Percentiles rank a stretch among this genome's conserved stretches.
Conservation (phyloP, 352 stramenopile species). For the Globisporangium radiosum region DNA sequence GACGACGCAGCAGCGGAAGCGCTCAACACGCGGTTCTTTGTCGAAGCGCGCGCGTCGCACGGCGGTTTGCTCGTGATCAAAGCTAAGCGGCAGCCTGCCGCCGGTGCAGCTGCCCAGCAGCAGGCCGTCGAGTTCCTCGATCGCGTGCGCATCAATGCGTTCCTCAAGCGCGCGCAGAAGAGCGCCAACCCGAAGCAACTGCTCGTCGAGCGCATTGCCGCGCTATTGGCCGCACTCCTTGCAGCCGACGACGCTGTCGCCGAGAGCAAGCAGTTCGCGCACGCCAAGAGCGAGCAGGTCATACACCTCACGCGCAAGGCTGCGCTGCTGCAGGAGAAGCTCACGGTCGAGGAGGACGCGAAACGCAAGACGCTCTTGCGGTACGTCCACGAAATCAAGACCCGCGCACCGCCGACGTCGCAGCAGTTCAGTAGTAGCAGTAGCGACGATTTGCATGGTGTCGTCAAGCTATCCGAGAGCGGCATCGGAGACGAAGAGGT, state of each 20-base stretch:
- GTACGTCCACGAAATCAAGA: conserved; percentile 94
- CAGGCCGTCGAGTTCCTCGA: conserved; percentile 87
- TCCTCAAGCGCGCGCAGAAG: conserved; percentile 91
- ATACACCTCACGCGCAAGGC: conserved; percentile 65
- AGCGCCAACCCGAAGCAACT: conserved; percentile 90
- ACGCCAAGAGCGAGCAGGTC: conserved; percentile 75
- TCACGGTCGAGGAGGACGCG: conserved; percentile 91
- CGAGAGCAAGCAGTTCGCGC: conserved; percentile 43
- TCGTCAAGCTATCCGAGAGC: conserved; percentile 84
- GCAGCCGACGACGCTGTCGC: conserved; percentile 64
- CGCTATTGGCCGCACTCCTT: conserved; percentile 70
- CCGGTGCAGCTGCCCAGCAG: conserved; percentile 30
- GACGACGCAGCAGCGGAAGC: conserved; percentile 53
- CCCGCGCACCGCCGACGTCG: conserved; percentile 25
- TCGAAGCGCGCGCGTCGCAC: conserved; percentile 75
- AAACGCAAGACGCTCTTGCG: conserved; percentile 93
- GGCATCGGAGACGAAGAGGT: conserved; percentile 94
- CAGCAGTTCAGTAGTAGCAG: conserved; percentile 5
- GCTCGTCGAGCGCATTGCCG: conserved; percentile 85
- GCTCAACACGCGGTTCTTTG: conserved; percentile 78
- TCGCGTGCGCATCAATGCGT: conserved; percentile 85
- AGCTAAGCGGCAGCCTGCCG: conserved; percentile 85
- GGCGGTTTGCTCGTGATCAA: conserved; percentile 88
- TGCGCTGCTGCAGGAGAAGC: conserved; percentile 71
- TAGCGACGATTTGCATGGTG: conserved; percentile 17